These are phyloP conservation scores for Corchorus olitorius DNA, from an alignment of 345 rosid species.

Conservation along the genomic window DNA sequence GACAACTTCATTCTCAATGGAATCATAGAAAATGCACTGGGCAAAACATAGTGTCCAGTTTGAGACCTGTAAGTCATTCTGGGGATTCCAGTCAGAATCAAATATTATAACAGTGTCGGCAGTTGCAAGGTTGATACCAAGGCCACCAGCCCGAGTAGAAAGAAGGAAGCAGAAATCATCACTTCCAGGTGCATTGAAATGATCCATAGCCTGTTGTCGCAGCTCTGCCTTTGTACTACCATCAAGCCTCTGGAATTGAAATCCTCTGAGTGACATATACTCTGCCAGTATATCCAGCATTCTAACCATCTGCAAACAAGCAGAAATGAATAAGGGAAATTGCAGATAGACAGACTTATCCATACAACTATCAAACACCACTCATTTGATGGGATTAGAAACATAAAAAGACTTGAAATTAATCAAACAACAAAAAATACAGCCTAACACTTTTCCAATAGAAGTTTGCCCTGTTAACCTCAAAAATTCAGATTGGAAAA, in stretches of 20 bases:
- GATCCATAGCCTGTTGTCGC: conserved; percentile 99
- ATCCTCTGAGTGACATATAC: conserved; percentile 90
- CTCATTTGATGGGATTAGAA: background rate
- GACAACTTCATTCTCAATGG: conserved; percentile 11
- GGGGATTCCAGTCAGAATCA: conserved; percentile 99
- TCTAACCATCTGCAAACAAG: conserved; percentile 84
- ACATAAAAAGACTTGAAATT: background rate
- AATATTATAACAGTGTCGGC: conserved; percentile 98
- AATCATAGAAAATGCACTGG: conserved; percentile 16
- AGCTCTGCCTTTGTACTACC: conserved; percentile 99
- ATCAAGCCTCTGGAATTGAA: conserved; percentile 98
- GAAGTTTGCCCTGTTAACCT: background rate
- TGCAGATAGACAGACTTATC: conserved; percentile 8
- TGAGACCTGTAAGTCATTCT: conserved; percentile 93
- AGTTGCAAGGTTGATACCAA: conserved; percentile 97
- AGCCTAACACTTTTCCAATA: background rate
- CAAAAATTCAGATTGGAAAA: no score
- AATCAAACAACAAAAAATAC: background rate
- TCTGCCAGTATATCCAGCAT: conserved; percentile 96
- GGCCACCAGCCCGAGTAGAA: conserved; percentile 99
- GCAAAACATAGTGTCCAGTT: conserved; percentile 1
- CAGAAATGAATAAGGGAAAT: background rate
- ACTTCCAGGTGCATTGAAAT: conserved; percentile 97
- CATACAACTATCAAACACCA: background rate
- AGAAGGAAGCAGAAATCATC: conserved; percentile 99